These are phyloP conservation scores for Pleurostoma richardsiae DNA, from an alignment of 2,329 filamentous ascomycete species.

Conservation along the genomic window DNA sequence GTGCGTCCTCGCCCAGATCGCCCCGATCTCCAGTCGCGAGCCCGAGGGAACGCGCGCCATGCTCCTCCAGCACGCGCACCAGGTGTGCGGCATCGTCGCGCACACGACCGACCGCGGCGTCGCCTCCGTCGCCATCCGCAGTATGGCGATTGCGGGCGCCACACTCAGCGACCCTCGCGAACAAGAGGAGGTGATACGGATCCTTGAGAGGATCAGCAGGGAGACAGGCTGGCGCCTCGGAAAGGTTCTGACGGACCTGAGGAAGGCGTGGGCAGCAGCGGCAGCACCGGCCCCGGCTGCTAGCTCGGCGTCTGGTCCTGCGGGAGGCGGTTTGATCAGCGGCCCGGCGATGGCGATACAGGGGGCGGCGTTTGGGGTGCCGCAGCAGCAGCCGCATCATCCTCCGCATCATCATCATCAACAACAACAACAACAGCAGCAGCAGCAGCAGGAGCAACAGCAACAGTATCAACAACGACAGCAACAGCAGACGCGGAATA, in stretches of 20 bases:
- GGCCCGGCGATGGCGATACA: not conserved
- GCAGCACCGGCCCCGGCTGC: not conserved
- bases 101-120: slow-evolving; percentile 79
- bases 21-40: slow-evolving; percentile 61
- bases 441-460: slow-evolving; percentile 11
- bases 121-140: slow-evolving; percentile 72
- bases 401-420: slow-evolving; percentile 9
- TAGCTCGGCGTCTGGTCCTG: not conserved
- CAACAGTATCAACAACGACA: slow-evolving; percentile 9
- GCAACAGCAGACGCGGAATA: slow-evolving; percentile 1
- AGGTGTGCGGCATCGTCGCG: slow-evolving; percentile 84
- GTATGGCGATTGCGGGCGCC: slow-evolving; percentile 71
- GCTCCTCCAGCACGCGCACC: slow-evolving; percentile 70
- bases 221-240: slow-evolving; percentile 76
- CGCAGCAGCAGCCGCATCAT: slow-evolving; percentile 6
- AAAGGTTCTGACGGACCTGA: slow-evolving; percentile 68
- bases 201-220: slow-evolving; percentile 69
- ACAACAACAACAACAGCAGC: slow-evolving; percentile 2
- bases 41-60: slow-evolving; percentile 64
- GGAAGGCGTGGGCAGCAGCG: slow-evolving; percentile 73
- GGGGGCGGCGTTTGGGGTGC: not conserved
- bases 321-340: no score
- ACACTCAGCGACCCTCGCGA: slow-evolving; percentile 64
- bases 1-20: slow-evolving; percentile 72
- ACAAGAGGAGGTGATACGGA: slow-evolving; percentile 74